Conservation (phyloP, 345 rosid species). For the Psidium guajava region DNA sequence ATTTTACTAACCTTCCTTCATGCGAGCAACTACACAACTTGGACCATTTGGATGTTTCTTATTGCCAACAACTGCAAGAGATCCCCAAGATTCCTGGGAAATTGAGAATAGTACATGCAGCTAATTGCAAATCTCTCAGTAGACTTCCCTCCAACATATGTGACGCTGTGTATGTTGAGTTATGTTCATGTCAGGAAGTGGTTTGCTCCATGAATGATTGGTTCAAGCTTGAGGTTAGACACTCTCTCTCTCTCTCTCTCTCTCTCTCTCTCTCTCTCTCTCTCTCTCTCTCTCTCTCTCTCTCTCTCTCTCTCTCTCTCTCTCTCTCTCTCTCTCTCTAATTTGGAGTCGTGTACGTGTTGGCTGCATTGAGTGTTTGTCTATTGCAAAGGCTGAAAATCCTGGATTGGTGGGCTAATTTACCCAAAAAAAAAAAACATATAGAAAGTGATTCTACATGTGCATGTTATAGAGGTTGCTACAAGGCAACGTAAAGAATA, state of each 20-base stretch:
- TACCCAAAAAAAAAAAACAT: no score
- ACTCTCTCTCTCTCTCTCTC: neutral
- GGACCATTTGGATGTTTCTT: accelerated
- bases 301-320: neutral
- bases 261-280: no score
- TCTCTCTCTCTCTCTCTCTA: no score
- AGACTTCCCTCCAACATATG: neutral
- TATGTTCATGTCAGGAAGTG: no score
- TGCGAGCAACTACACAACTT: neutral
- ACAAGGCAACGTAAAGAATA: neutral
- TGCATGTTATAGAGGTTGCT: neutral
- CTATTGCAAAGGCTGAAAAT: neutral
- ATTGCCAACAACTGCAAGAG: neutral
- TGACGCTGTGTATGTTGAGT: no score
- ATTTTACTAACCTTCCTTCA: neutral
- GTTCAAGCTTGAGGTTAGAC: neutral
- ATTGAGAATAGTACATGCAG: accelerated
- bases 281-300: neutral
- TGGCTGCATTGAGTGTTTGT: no score
- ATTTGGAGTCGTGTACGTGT: no score
- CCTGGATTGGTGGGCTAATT: neutral
- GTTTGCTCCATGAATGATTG: neutral
- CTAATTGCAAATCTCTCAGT: neutral
- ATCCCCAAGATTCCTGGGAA: neutral
- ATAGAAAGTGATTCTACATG: no score